phyloP scores from a whole-genome alignment of 495 filamentous ascomycete genomes.

The Penicillium soppii region DNA sequence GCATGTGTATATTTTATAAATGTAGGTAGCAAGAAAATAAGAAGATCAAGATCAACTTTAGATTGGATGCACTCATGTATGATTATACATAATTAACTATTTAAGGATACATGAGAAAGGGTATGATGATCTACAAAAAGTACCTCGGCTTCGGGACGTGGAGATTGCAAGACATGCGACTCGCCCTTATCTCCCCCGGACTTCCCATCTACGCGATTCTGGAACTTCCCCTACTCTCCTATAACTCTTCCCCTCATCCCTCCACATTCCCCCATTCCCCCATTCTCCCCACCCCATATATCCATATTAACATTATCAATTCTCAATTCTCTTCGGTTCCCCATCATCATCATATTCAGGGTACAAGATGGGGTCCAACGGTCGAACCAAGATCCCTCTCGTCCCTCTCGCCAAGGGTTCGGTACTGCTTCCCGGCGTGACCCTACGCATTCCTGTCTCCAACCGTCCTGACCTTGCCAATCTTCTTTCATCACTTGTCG shows the following conservation, averaged over 20 bases:
- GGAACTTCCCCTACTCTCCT: constrained; percentile 27
- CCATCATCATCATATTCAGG: constrained; percentile 9
- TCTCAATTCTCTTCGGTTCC: constrained; percentile 4
- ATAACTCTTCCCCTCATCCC: constrained; percentile 20
- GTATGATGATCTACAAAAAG: constrained; percentile 10
- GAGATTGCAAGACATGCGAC: constrained; percentile 30
- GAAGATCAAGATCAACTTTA: background rate
- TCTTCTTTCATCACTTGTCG: constrained; percentile 73
- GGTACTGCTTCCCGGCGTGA: constrained; percentile 79
- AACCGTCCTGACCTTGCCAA: constrained; percentile 81
- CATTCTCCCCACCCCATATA: constrained; percentile 4
- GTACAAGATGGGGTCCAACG: constrained; percentile 42
- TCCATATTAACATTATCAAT: constrained; percentile 2
- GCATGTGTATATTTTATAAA: background rate
- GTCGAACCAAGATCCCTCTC: constrained; percentile 61
- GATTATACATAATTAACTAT: too few species aligned
- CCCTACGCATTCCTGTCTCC: constrained; percentile 71
- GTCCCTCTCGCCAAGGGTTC: constrained; percentile 71
- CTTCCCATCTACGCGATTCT: constrained; percentile 31
- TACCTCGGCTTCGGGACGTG: constrained; percentile 45
- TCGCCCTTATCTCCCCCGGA: constrained; percentile 37
- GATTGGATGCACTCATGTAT: too few species aligned
- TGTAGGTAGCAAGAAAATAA: constrained; percentile 2
- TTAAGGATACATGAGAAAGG: background rate
- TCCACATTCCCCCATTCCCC: constrained; percentile 16